A percentile compares a stretch with the other conserved stretches of the same genome.
Evolutionary conservation across 352 stramenopile species (phyloP).

Genomic region (Pythium volutum): DNA sequence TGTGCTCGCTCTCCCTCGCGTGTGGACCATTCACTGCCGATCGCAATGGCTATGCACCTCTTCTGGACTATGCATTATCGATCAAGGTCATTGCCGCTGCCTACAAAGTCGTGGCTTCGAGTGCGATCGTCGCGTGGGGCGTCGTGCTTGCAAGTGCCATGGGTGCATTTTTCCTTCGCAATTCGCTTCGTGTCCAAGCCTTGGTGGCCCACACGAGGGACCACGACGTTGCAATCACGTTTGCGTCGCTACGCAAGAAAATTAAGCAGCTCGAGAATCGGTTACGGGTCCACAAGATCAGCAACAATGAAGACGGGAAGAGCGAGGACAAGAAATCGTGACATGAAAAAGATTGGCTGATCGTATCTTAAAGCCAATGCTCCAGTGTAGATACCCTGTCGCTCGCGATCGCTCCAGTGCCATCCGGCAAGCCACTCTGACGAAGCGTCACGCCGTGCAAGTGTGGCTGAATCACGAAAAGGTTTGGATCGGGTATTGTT

Average conservation of each 20-base stretch:
- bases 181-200: conserved; percentile 49
- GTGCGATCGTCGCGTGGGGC: conserved; percentile 36
- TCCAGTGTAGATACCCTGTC: no score
- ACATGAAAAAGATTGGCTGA: background rate
- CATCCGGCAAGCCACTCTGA: background rate
- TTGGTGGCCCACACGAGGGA: conserved; percentile 44
- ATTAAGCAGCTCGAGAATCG: conserved; percentile 68
- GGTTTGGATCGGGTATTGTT: no score
- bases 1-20: conserved; percentile 40
- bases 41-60: conserved; percentile 38
- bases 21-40: conserved; percentile 58
- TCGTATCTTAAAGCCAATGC: no score
- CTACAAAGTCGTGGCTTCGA: conserved; percentile 38
- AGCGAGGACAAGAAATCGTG: background rate
- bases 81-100: conserved; percentile 29
- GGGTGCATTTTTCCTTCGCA: conserved; percentile 45
- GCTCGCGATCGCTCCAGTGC: no score
- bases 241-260: conserved; percentile 50
- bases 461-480: no score
- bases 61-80: conserved; percentile 32
- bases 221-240: conserved; percentile 44
- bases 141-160: conserved; percentile 37
- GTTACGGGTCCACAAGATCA: conserved; percentile 46
- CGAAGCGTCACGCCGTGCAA: no score
- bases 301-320: background rate